These are phyloP conservation scores for Selaginella tamariscina DNA, from an alignment of 75 land plant species.

Conservation along the genomic window DNA sequence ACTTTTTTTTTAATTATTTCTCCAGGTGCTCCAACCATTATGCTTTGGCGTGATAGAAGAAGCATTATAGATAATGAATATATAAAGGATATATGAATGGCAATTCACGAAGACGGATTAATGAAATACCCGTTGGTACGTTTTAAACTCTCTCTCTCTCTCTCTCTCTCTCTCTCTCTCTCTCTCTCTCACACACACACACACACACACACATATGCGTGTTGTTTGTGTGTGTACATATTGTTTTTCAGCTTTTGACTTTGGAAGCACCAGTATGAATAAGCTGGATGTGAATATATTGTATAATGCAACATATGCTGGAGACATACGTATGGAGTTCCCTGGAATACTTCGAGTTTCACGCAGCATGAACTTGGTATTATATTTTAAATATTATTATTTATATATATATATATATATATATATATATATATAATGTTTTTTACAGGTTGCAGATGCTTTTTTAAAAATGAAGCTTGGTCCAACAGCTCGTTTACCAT, in stretches of 20 bases:
- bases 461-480: conserved; percentile 48
- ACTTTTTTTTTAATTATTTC: conserved; percentile 6
- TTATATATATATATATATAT: too few relatives aligned
- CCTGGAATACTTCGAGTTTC: conserved; percentile 50
- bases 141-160: not conserved
- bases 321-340: conserved; percentile 19
- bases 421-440: too few relatives aligned
- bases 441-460: conserved; percentile 66
- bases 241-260: conserved; percentile 64
- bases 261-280: conserved; percentile 41
- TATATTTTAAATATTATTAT: too few relatives aligned
- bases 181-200: too few relatives aligned
- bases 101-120: conserved; percentile 36
- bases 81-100: conserved; percentile 57
- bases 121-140: conserved; percentile 63
- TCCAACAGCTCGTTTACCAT: conserved; percentile 28
- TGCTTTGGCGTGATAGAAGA: conserved; percentile 58
- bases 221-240: not conserved
- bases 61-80: conserved; percentile 46
- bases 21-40: not conserved
- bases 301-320: conserved; percentile 59
- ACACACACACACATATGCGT: too few relatives aligned
- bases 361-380: conserved; percentile 81
- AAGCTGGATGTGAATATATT: conserved; percentile 54
- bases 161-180: too few relatives aligned